phyloP scores from a whole-genome alignment of 495 filamentous ascomycete genomes.

The Lophiostoma macrostomum region DNA sequence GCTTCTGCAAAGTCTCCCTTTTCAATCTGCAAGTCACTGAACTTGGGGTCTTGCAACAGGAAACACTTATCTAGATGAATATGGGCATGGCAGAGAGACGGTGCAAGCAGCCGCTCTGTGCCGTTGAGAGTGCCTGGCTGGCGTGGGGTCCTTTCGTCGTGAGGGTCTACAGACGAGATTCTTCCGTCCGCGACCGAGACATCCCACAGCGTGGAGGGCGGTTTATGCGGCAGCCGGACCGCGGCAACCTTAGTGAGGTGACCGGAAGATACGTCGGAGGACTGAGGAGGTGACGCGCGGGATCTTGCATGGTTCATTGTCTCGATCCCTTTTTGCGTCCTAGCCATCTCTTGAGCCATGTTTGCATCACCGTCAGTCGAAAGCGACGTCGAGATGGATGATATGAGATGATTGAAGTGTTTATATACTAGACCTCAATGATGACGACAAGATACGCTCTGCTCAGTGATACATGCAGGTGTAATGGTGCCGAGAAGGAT shows the following conservation, averaged over 20 bases:
- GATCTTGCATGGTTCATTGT: background rate
- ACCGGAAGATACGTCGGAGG: conserved; percentile 24
- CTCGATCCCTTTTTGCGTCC: conserved; percentile 29
- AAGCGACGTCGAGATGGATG: conserved; percentile 23
- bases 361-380: conserved; percentile 33
- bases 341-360: conserved; percentile 35
- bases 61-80: conserved; percentile 77
- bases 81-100: conserved; percentile 69
- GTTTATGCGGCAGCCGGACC: conserved; percentile 43
- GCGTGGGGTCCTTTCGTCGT: conserved; percentile 37
- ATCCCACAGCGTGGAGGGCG: conserved; percentile 43
- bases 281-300: conserved; percentile 17
- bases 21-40: conserved; percentile 56
- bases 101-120: conserved; percentile 45
- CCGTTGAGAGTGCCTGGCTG: conserved; percentile 33
- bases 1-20: conserved; percentile 67
- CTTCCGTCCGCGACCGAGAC: conserved; percentile 43
- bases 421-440: too few species aligned
- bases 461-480: too few species aligned
- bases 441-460: too few species aligned
- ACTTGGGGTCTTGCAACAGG: conserved; percentile 57
- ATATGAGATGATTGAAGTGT: background rate
- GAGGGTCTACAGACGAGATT: conserved; percentile 42
- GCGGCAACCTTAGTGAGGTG: conserved; percentile 35
- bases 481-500: conserved; percentile 19